Percentiles rank a stretch among this genome's conserved stretches.
phyloP scores from a whole-genome alignment of 768 basidiomycete species.

The Cantharellus anzutake region DNA sequence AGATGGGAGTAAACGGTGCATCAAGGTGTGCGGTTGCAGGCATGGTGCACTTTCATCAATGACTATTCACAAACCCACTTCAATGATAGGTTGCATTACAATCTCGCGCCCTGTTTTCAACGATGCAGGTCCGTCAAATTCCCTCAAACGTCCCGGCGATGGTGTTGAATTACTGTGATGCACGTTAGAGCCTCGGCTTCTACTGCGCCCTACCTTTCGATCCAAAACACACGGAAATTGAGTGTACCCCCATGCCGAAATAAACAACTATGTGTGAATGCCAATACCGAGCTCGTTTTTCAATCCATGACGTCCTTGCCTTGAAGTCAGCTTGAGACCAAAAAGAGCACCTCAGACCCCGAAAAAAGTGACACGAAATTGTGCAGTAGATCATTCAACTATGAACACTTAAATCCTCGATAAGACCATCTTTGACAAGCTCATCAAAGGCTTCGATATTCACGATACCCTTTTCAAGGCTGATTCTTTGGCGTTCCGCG shows the following conservation, averaged over 20 bases:
- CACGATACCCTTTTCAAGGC: neutral
- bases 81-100: neutral
- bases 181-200: neutral
- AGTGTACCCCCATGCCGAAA: neutral
- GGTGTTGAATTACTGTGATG: neutral
- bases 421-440: neutral
- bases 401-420: neutral
- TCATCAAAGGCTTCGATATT: neutral
- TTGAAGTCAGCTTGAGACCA: no score
- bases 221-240: neutral
- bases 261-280: neutral
- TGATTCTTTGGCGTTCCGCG: neutral
- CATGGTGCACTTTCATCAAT: neutral
- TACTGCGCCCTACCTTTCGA: neutral
- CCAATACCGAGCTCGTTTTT: neutral
- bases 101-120: neutral
- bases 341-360: no score
- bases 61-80: neutral
- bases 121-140: constrained; percentile 14
- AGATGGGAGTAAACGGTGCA: neutral
- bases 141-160: neutral
- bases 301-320: neutral
- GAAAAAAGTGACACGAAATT: neutral
- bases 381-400: neutral
- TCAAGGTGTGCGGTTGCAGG: neutral